These are phyloP conservation scores for Clonostachys solani DNA, from an alignment of 2,329 filamentous ascomycete species.

Conservation along the genomic window DNA sequence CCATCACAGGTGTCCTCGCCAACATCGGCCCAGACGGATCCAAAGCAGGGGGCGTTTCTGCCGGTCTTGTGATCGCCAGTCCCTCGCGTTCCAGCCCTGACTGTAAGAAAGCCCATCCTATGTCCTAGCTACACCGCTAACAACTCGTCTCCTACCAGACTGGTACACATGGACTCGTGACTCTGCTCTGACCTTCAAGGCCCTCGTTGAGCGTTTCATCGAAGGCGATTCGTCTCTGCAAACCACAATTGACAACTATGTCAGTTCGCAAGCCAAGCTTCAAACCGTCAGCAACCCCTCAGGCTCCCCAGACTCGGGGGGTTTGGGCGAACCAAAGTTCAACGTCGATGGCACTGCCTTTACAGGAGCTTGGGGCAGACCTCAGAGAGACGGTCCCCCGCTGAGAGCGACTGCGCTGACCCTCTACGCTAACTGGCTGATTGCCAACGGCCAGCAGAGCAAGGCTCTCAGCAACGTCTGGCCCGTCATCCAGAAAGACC, in stretches of 20 bases:
- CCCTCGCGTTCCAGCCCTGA: conserved; percentile 49
- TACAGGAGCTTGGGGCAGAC: conserved; percentile 60
- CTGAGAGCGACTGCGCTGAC: conserved; percentile 72
- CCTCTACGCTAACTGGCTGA: conserved; percentile 67
- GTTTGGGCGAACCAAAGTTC: conserved; percentile 72
- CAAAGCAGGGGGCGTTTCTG: conserved; percentile 36
- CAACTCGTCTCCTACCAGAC: conserved; percentile 37
- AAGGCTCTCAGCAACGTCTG: conserved; percentile 56
- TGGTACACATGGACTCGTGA: conserved; percentile 80
- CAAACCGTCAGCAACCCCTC: conserved; percentile 68
- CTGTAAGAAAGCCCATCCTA: conserved; percentile 35
- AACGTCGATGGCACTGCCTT: conserved; percentile 59
- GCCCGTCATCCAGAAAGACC: conserved; percentile 73
- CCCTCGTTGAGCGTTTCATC: conserved; percentile 61
- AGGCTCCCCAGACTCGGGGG: conserved; percentile 46
- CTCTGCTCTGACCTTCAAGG: conserved; percentile 65
- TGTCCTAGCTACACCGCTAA: too few relatives aligned
- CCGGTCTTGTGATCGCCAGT: conserved; percentile 53
- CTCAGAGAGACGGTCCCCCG: conserved; percentile 65
- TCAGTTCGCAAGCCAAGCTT: conserved; percentile 60
- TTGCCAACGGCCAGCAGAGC: conserved; percentile 59
- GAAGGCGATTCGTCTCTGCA: conserved; percentile 58
- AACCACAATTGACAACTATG: conserved; percentile 61
- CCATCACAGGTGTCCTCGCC: conserved; percentile 3
- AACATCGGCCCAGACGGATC: conserved; percentile 56